Evolutionary conservation across 176 grass and related monocot genomes (phyloP), one percentile per base, ranked within the genome.

Genomic region (Pharus latifolius): DNA sequence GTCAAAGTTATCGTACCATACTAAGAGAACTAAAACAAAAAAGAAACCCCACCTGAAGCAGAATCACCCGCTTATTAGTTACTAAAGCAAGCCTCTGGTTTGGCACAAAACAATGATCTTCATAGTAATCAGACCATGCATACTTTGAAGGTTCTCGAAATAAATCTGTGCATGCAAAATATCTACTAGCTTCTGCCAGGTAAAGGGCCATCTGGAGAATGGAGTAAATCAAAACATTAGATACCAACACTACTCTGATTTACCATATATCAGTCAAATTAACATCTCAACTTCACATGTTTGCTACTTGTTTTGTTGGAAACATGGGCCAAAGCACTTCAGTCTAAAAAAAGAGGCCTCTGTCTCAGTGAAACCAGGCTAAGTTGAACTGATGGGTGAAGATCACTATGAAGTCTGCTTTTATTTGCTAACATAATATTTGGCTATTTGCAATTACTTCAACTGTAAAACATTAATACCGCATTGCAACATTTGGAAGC

Each of bases 61-160:
- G 78, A 77, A 91, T 90, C 71, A 98, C 80, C 64, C 94, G 78
- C 55, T 90, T 98, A 72, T 88, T 92, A 70, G 94, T 93, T 67
- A 88, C 70, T 48, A 98, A 77, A 71, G 88, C 81, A 65, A 93
- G 72, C 81, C 84, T 93, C 58, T 98, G 86, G 49, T 78, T 83
- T 63, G 75, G 71, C 67, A 91, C 76, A 80, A 93, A 61, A 74
- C 83, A 93, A 88, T 98, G 83, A 43, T 85, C 81, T 85, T 90
- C 94, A 23, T 98, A 98, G 70, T 90, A 98, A 84, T 98, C 94
- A 46, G 94, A 93, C 94, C 94, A 98, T 83, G 94, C 94, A 75
- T 90, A 98, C 73, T 98, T 98, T 9, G 94, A 93, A 75, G 94
- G 94, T 87, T 98, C 94, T 60, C 81, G 88, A 82, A 98, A 98